phyloP scores from a whole-genome alignment of 1,139 yeast species.

The Saccharomyces pastorianus region DNA sequence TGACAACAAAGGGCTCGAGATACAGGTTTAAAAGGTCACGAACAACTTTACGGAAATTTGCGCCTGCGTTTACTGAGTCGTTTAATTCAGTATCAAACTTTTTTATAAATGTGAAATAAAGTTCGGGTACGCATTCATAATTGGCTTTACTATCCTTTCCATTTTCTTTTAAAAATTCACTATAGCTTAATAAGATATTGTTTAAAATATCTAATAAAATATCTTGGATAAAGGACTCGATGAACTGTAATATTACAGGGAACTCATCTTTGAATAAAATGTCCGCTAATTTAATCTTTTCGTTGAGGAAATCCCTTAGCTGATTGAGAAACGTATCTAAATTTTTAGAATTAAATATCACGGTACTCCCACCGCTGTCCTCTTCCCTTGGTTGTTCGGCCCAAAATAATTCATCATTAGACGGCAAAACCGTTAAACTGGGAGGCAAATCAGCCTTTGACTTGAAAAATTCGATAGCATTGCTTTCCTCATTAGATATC shows the following conservation, averaged over 20 bases:
- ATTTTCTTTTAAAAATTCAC: slow-evolving; percentile 11
- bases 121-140: slow-evolving; percentile 21
- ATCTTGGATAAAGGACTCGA: slow-evolving; percentile 43
- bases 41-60: slow-evolving; percentile 23
- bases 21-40: slow-evolving; percentile 31
- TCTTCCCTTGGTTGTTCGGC: neutral
- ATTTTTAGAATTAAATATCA: neutral
- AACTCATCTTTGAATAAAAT: slow-evolving; percentile 31
- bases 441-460: slow-evolving; percentile 39
- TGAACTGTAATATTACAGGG: slow-evolving; percentile 32
- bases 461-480: slow-evolving; percentile 41
- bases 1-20: slow-evolving; percentile 34
- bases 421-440: slow-evolving; percentile 25
- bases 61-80: slow-evolving; percentile 31
- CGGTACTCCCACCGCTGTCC: neutral
- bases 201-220: slow-evolving; percentile 36
- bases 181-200: slow-evolving; percentile 1
- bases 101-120: slow-evolving; percentile 24
- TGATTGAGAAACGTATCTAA: slow-evolving; percentile 14
- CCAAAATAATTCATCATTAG: slow-evolving; percentile 14
- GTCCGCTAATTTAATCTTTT: slow-evolving; percentile 31
- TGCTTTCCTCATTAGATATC: slow-evolving; percentile 35
- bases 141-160: slow-evolving; percentile 13
- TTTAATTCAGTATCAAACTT: slow-evolving; percentile 24
- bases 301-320: slow-evolving; percentile 19